Evolutionary conservation across 768 basidiomycete species (phyloP).

Genomic region (Galerina marginata): DNA sequence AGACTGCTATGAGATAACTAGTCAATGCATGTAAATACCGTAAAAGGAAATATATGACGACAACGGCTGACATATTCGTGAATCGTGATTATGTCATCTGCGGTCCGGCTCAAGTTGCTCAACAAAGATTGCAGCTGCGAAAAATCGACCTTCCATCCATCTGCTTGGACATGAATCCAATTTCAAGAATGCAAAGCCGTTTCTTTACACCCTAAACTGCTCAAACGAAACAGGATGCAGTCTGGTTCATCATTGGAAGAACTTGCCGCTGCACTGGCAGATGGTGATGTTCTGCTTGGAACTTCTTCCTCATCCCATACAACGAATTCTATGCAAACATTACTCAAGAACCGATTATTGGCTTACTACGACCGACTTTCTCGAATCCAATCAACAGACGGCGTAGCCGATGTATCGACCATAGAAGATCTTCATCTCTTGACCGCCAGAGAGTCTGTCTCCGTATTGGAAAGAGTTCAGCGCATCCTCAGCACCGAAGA

Average conservation of each 20-base stretch:
- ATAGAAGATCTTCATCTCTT: slow-evolving; percentile 52
- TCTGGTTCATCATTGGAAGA: slow-evolving; percentile 11
- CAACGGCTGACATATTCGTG: too few species aligned
- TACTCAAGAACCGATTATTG: slow-evolving; percentile 44
- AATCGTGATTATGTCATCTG: too few species aligned
- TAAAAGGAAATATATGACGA: too few species aligned
- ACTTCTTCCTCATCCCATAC: slow-evolving; percentile 29
- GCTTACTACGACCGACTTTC: slow-evolving; percentile 41
- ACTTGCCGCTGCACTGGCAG: slow-evolving; percentile 36
- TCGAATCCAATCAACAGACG: slow-evolving; percentile 14
- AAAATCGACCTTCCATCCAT: too few species aligned
- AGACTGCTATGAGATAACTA: too few species aligned
- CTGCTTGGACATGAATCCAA: too few species aligned
- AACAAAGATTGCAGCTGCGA: too few species aligned
- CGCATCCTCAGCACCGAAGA: slow-evolving; percentile 34
- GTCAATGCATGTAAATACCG: too few species aligned
- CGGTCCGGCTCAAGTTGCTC: too few species aligned
- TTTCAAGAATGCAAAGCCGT: neutral
- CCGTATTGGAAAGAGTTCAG: slow-evolving; percentile 54
- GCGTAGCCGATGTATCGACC: slow-evolving; percentile 1
- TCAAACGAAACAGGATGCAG: neutral
- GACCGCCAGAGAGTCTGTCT: slow-evolving; percentile 62
- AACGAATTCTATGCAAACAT: slow-evolving; percentile 38
- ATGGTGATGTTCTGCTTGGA: slow-evolving; percentile 43
- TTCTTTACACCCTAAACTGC: neutral